Evolutionary conservation across 768 basidiomycete genomes (phyloP).

Genomic region (Boletus pseudopeckii): DNA sequence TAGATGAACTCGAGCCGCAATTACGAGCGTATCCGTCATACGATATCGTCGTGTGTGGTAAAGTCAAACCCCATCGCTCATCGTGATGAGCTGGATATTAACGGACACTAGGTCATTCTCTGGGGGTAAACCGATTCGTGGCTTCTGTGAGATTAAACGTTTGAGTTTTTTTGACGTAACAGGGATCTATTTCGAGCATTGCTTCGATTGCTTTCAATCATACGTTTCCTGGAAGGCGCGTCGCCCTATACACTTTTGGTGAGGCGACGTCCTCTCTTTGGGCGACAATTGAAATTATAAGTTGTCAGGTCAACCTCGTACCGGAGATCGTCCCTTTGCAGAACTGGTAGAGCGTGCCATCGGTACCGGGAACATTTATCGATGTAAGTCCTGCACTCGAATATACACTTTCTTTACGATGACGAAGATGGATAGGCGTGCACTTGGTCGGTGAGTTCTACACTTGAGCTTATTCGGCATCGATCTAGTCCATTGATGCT

Average conservation of each 20-base stretch:
- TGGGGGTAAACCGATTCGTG: conserved; percentile 30
- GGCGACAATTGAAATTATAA: neutral
- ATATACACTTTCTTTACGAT: neutral
- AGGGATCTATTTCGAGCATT: conserved; percentile 40
- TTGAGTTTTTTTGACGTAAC: conserved; percentile 6
- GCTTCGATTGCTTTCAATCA: conserved; percentile 34
- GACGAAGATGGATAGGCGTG: conserved; percentile 30
- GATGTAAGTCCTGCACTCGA: conserved; percentile 30
- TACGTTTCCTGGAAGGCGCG: conserved; percentile 25
- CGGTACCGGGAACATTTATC: conserved; percentile 38
- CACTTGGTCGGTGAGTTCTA: conserved; percentile 40
- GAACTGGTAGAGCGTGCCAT: conserved; percentile 38
- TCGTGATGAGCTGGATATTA: neutral
- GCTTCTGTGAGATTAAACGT: neutral
- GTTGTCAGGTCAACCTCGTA: conserved; percentile 46
- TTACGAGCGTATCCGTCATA: conserved; percentile 34
- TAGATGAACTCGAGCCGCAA: conserved; percentile 30
- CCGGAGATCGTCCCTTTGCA: conserved; percentile 41
- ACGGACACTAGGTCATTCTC: conserved; percentile 36
- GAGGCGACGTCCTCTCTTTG: neutral
- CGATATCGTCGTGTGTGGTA: conserved; percentile 33
- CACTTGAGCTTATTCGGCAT: neutral
- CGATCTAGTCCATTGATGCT: neutral
- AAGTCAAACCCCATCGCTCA: neutral
- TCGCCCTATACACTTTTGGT: conserved; percentile 46